Base-by-base conservation (phyloP, 441 rosid species). In the Populus trichocarpa region DNA sequence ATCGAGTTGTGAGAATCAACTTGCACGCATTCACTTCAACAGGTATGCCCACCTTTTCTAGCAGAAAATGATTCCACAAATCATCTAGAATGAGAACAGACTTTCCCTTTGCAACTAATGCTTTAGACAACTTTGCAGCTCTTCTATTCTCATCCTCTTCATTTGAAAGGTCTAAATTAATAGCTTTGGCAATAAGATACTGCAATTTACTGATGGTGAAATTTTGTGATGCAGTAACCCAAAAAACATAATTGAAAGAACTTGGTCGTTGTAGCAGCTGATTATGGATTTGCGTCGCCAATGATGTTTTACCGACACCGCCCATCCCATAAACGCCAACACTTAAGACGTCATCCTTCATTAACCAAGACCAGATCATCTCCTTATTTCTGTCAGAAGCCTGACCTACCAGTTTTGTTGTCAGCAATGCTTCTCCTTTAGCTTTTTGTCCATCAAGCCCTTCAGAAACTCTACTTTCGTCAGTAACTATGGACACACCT, bases 1-100 rank as follows among this genome's bases (percentile, higher is more conserved):
- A 57, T 2, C 81, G 76, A 12, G 68, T 74, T 0, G 84, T 75
- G 7, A 78, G 13, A 23, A 78, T 28, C 22, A 81, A 20, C 69
- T 71, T 74, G 67, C 26, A 9, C 10, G 70, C 79, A 30, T 77
- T 11, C 0, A 0, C 22, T 70, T 10, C 22, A n/a, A 18, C 3
- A 13, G 73, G 76, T 8, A 78, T 74, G 22, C 84, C 81, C 8
- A 81, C 73, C 1, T 57, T 35, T 2, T 70, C 25, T 1, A 25
- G 67, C 3, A 6, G 0, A n/a, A 74, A 4, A 3, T 0, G 1
- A 3, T 65, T 3, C 75, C 72, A 72, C 23, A 73, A 30, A 50
- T 81, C 81, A 74, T 81, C 81, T 20, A 81, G 40, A 36, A 81
- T 69, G 3, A 81, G 46, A n/a, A 73, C 42, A 18, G 3, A 69